Evolutionary conservation across 202 grass and related monocot species (phyloP).

Genomic region (Saccharum hybrid): DNA sequence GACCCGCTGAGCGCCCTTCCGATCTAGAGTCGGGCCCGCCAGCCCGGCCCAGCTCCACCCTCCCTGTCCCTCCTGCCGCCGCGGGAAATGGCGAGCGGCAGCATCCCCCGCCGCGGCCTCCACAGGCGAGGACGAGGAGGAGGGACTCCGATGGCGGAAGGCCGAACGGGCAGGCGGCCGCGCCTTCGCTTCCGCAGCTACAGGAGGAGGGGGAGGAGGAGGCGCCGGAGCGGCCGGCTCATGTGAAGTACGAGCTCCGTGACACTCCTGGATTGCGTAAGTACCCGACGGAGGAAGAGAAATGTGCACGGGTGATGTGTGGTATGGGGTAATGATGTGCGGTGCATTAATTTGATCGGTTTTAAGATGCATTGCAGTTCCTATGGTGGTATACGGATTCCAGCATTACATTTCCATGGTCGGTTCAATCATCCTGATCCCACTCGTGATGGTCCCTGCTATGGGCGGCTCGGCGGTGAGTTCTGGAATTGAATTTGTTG

Average conservation of each 20-base stretch:
- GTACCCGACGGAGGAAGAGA: constrained; percentile 29
- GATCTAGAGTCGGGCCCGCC: constrained; percentile 84
- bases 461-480: constrained; percentile 93
- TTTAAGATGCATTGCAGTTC: constrained; percentile 64
- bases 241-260: constrained; percentile 91
- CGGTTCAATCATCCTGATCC: constrained; percentile 89
- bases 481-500: constrained; percentile 8
- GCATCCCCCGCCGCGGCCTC: constrained; percentile 1
- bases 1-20: constrained; percentile 43
- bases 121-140: constrained; percentile 51
- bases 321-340: neutral
- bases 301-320: neutral
- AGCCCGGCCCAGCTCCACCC: constrained; percentile 42
- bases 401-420: constrained; percentile 97
- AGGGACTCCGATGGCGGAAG: constrained; percentile 59
- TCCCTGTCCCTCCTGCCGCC: constrained; percentile 57
- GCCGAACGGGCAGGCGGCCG: constrained; percentile 45
- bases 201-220: constrained; percentile 61
- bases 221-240: constrained; percentile 49
- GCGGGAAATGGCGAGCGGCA: constrained; percentile 43
- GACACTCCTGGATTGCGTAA: constrained; percentile 80
- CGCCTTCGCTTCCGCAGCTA: constrained; percentile 48
- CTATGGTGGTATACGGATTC: constrained; percentile 67
- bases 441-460: constrained; percentile 84
- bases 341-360: constrained; percentile 20